These are phyloP conservation scores for Medicago truncatula DNA, from an alignment of 306 rosid genomes.

Conservation along the genomic window MtrunA17r5.0-ANR NC_053045.1:35587501-35588000, in stretches of 20 bases:
- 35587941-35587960: constrained; percentile 40
- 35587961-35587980: constrained; percentile 53
- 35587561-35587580: constrained; percentile 28
- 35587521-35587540: constrained; percentile 32
- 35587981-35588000: constrained; percentile 56
- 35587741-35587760: constrained; percentile 48
- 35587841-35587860: constrained; percentile 41
- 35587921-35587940: constrained; percentile 44
- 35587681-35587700: constrained; percentile 44
- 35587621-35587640: constrained; percentile 59
- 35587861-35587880: constrained; percentile 48
- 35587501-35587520: constrained; percentile 61
- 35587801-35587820: constrained; percentile 84
- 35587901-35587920: constrained; percentile 38
- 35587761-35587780: constrained; percentile 42
- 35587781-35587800: constrained; percentile 56
- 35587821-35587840: constrained; percentile 57
- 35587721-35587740: constrained; percentile 49
- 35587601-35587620: constrained; percentile 33
- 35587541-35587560: constrained; percentile 31
- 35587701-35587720: constrained; percentile 47
- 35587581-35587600: constrained; percentile 31
- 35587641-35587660: constrained; percentile 46
- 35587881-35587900: constrained; percentile 42
- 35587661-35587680: constrained; percentile 46